A percentile compares a stretch with the other conserved stretches of the same genome.
Evolutionary conservation across 345 rosid species (phyloP).

Genomic region (Melaleuca alternifolia): DNA sequence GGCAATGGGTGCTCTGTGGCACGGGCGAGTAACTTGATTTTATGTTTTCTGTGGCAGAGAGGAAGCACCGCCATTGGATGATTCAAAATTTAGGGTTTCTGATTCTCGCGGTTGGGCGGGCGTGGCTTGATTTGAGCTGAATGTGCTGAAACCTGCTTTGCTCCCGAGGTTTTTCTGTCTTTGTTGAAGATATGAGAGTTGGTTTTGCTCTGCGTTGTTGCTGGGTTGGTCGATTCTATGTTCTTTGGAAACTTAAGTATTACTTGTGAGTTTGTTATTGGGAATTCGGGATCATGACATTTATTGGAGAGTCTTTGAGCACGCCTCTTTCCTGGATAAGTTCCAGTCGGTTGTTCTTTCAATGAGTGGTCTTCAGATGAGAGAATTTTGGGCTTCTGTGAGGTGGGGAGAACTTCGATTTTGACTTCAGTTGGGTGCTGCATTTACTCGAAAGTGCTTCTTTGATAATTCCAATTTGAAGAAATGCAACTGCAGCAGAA

Average conservation of each 20-base stretch:
- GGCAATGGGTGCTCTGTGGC: conserved; percentile 13
- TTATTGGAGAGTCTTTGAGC: not conserved
- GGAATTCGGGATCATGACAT: not conserved
- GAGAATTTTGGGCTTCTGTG: conserved; percentile 11
- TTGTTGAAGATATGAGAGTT: not conserved
- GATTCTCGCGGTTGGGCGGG: conserved; percentile 4
- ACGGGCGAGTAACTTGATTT: conserved; percentile 28
- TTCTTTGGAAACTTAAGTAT: not conserved
- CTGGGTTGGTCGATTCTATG: not conserved
- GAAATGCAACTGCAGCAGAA: conserved; percentile 73
- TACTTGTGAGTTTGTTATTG: not conserved
- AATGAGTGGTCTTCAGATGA: not conserved
- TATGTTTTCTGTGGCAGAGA: conserved; percentile 25
- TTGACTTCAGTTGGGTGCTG: not conserved
- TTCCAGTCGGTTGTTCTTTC: not conserved
- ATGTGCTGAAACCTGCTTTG: not conserved
- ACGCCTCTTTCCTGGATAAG: not conserved
- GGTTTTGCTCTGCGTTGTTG: not conserved
- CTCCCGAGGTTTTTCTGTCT: not conserved
- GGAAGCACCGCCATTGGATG: conserved; percentile 14
- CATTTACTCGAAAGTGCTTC: not conserved
- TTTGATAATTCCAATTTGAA: conserved; percentile 2
- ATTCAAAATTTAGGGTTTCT: conserved; percentile 52
- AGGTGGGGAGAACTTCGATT: conserved; percentile 19
- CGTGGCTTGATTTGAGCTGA: not conserved